Conservation (phyloP, 148 eudicot genomes). For the Rhododendron mucronatum region DNA sequence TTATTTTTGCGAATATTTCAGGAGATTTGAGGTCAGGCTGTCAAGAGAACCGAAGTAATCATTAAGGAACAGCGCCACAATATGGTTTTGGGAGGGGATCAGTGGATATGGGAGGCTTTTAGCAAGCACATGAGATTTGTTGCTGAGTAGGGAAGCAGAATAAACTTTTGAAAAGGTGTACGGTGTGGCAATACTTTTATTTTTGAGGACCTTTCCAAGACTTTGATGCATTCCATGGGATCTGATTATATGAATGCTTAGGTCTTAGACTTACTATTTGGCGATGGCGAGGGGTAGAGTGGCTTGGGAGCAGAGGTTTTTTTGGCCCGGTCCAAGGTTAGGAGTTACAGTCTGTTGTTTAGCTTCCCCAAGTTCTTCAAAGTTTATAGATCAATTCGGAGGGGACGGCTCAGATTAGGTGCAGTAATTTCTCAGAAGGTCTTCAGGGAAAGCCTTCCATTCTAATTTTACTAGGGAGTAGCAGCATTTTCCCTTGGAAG, state of each 20-base stretch:
- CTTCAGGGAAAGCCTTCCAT: not conserved
- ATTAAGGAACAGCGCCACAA: not conserved
- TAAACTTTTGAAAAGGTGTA: not conserved
- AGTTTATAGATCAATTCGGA: not conserved
- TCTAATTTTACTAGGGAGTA: not conserved
- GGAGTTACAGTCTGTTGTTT: not conserved
- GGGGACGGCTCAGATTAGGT: not conserved
- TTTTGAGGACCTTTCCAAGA: not conserved
- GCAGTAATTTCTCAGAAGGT: not conserved
- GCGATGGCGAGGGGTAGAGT: not conserved
- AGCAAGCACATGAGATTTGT: not conserved
- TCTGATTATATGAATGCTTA: not conserved
- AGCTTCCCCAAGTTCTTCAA: not conserved
- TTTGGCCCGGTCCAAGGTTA: not conserved
- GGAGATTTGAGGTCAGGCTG: not conserved
- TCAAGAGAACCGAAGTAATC: not conserved
- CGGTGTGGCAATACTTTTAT: not conserved
- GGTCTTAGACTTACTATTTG: not conserved
- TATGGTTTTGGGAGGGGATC: not conserved
- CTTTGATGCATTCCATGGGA: not conserved
- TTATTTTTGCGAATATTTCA: not conserved
- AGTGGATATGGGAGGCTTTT: not conserved
- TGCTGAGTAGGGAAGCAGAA: not conserved
- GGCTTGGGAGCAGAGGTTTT: not conserved
- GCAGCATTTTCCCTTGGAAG: not conserved